Conservation (phyloP, 2,329 filamentous ascomycete genomes). For the Chalaropsis ovoidea region DNA sequence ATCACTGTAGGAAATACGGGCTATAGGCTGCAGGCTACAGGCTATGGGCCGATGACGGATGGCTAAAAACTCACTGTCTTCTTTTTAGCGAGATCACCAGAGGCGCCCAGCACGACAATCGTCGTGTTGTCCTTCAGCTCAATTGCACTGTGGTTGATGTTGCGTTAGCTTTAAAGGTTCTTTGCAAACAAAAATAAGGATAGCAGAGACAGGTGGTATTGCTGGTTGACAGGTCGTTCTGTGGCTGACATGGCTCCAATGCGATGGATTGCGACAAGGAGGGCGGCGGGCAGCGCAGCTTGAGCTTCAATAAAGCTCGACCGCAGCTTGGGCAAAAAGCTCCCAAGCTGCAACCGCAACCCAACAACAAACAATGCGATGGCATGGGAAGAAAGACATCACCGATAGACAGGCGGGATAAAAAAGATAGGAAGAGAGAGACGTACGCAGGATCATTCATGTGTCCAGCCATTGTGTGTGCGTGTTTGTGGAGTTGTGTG, state of each 20-base stretch:
- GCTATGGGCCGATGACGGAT: constrained; percentile 21
- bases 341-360: neutral
- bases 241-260: constrained; percentile 14
- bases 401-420: constrained; percentile 1
- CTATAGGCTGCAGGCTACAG: neutral
- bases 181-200: neutral
- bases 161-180: constrained; percentile 7
- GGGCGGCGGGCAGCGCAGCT: constrained; percentile 2
- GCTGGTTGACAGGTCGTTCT: constrained; percentile 13
- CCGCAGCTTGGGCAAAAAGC: constrained; percentile 12
- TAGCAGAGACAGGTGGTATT: neutral
- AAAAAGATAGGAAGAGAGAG: neutral
- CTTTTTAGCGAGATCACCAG: constrained; percentile 97
- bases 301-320: constrained; percentile 19
- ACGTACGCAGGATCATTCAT: constrained; percentile 26
- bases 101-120: constrained; percentile 92
- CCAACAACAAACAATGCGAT: constrained; percentile 14
- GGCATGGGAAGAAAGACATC: constrained; percentile 22
- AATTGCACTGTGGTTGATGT: constrained; percentile 50
- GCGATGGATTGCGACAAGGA: constrained; percentile 24
- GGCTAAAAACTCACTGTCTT: constrained; percentile 64
- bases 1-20: constrained; percentile 1
- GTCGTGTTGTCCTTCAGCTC: constrained; percentile 98
- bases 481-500: constrained; percentile 2
- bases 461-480: constrained; percentile 24